Conservation (phyloP, 2,329 filamentous ascomycete genomes). For the Chaetomiaceae sp. region DNA sequence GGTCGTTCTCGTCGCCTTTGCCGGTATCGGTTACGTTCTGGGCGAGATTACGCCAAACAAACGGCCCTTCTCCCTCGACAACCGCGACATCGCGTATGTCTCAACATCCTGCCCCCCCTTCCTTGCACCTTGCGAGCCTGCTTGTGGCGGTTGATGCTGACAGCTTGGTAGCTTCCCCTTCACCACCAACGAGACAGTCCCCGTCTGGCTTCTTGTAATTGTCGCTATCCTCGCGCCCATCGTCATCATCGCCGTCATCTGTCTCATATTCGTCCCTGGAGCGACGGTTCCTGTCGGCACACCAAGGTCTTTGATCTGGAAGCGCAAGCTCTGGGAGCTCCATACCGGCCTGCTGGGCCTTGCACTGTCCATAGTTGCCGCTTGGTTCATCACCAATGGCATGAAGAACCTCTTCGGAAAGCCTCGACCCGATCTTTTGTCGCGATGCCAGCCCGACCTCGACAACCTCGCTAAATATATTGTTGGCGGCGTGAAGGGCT, state of each 20-base stretch:
- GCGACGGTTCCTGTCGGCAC: constrained; percentile 59
- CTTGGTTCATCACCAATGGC: constrained; percentile 77
- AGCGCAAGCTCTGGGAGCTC: constrained; percentile 84
- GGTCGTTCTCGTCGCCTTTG: constrained; percentile 59
- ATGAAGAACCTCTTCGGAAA: constrained; percentile 74
- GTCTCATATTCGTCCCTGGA: constrained; percentile 67
- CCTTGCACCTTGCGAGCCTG: too few species aligned
- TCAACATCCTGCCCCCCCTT: background rate
- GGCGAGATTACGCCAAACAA: constrained; percentile 59
- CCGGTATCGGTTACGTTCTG: constrained; percentile 55
- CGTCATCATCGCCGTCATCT: constrained; percentile 62
- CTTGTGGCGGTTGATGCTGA: too few species aligned
- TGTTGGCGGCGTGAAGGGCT: constrained; percentile 60
- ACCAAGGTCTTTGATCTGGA: constrained; percentile 63
- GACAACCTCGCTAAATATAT: constrained; percentile 53
- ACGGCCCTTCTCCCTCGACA: constrained; percentile 65
- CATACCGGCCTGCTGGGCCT: constrained; percentile 83
- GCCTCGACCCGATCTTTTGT: constrained; percentile 76
- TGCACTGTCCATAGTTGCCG: constrained; percentile 62
- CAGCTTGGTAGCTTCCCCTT: constrained; percentile 57
- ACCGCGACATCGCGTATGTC: constrained; percentile 68
- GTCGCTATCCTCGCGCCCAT: constrained; percentile 61
- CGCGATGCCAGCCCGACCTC: constrained; percentile 72
- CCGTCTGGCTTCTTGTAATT: constrained; percentile 59
- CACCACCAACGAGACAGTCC: constrained; percentile 65